Base-by-base conservation (phyloP, 2,329 filamentous ascomycete species). In the Penicillium oxalicum region DNA sequence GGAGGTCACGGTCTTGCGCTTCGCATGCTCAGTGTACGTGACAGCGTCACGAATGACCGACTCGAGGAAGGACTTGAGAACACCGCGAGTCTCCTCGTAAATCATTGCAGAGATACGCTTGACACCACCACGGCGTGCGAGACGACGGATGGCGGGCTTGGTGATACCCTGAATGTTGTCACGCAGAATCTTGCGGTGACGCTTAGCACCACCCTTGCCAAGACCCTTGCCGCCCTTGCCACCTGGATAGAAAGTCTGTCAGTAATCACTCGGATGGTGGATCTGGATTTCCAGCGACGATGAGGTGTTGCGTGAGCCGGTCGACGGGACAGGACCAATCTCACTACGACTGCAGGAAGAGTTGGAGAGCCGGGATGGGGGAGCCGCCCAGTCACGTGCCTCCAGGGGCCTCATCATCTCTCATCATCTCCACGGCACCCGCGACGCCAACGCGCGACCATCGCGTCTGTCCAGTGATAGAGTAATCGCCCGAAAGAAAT, bases 101-200 rank as follows among this genome's bases (percentile, higher is more conserved):
- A 88, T 89, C 86, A 88, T 95, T 72, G 91, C 91, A 66, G 91
- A 95, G 70, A 96, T 96, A 95, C 91, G 91, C 88, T 96, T 96
- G 82, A 96, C 91, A 91, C 91, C 91, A 74, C 91, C 91, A 94
- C 91, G 91, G 78, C 91, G 91, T 58, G 91, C 91, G 71, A 97
- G 91, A 94, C 91, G 91, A 67, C 91, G 87, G 77, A 97, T 97
- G 64, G 91, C 91, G 65, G 91, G 91, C 87, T 97, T 97, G 71
- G 91, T 97, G 73, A 97, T 96, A 78, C 91, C 91, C 80, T 96
- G 91, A 72, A 96, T 96, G 87, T 96, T 96, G 87, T 96, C 91
- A 77, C 91, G 90, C 75, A 96, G 82, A 82, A 97, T 96, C 88
- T 96, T 97, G 69, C 91, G 86, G 79, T 97, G 91, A 77, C 91